Percentiles rank a stretch among this genome's conserved stretches.
phyloP scores from a whole-genome alignment of 768 basidiomycete genomes.

The Rhizopogon vulgaris region DNA sequence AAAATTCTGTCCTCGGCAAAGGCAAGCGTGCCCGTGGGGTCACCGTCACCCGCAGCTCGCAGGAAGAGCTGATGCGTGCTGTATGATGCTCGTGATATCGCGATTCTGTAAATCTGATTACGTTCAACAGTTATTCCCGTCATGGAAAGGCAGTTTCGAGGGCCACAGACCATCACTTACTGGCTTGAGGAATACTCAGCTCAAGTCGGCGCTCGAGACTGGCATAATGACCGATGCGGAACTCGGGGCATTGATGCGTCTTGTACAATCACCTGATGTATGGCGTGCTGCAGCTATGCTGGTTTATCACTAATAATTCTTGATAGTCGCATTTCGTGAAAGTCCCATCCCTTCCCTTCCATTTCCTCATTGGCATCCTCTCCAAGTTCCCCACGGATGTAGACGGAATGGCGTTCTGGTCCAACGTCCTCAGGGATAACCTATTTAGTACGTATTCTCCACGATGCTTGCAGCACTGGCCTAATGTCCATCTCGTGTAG shows the following conservation, averaged over 20 bases:
- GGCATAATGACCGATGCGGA: constrained; percentile 66
- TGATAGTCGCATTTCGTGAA: constrained; percentile 80
- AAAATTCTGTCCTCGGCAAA: constrained; percentile 57
- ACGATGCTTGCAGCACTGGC: neutral
- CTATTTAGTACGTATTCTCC: constrained; percentile 51
- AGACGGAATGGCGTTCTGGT: constrained; percentile 76
- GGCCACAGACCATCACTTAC: constrained; percentile 62
- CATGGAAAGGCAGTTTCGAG: constrained; percentile 73
- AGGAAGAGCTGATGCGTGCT: constrained; percentile 78
- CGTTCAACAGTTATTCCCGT: constrained; percentile 61
- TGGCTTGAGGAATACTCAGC: constrained; percentile 50
- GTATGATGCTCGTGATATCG: constrained; percentile 34
- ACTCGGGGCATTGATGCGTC: constrained; percentile 55
- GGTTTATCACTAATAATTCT: constrained; percentile 8
- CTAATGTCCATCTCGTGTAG: constrained; percentile 15
- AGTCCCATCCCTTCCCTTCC: constrained; percentile 75
- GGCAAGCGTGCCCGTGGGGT: constrained; percentile 79
- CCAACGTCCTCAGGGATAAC: constrained; percentile 50
- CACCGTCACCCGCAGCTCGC: constrained; percentile 73
- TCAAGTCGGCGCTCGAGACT: constrained; percentile 55
- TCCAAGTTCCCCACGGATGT: constrained; percentile 74
- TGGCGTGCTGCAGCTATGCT: constrained; percentile 20
- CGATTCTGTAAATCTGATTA: neutral
- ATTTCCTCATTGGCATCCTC: constrained; percentile 67
- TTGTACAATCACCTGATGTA: constrained; percentile 76